These are phyloP conservation scores for Candida smagusa DNA, from an alignment of 1,139 yeast genomes.

Conservation along the genomic window DNA sequence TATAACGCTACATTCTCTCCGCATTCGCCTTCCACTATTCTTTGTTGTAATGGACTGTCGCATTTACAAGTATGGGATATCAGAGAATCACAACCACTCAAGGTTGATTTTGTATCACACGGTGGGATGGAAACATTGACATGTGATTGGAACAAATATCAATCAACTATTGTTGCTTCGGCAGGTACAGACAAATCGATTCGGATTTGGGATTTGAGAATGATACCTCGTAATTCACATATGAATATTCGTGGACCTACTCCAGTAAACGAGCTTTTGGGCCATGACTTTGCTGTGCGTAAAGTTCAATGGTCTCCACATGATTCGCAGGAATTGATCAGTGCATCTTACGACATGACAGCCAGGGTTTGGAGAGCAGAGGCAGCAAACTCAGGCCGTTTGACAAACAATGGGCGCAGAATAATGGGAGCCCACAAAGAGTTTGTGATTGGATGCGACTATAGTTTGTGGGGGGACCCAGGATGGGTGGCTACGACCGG, in stretches of 20 bases:
- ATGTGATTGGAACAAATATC: conserved; percentile 89
- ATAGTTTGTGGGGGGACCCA: conserved; percentile 94
- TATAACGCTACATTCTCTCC: conserved; percentile 86
- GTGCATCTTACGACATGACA: conserved; percentile 91
- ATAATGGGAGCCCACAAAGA: conserved; percentile 75
- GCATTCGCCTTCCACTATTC: conserved; percentile 67
- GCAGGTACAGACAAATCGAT: conserved; percentile 87
- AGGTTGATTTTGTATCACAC: conserved; percentile 64
- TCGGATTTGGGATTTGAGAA: conserved; percentile 84
- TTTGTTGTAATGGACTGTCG: conserved; percentile 80
- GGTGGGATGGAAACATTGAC: conserved; percentile 77
- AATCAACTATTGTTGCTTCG: conserved; percentile 73
- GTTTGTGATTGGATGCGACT: conserved; percentile 92
- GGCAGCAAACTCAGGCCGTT: conserved; percentile 52
- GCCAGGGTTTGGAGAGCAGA: conserved; percentile 81
- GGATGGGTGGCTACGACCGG: conserved; percentile 96
- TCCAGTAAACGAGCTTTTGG: conserved; percentile 75
- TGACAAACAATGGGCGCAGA: conserved; percentile 39
- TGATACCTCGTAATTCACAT: conserved; percentile 42
- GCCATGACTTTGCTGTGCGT: conserved; percentile 88
- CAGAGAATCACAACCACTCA: conserved; percentile 64
- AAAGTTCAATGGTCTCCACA: conserved; percentile 90
- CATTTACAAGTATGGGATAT: conserved; percentile 81
- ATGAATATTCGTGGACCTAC: conserved; percentile 55
- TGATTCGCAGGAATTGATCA: conserved; percentile 61